Percentiles rank a stretch among this genome's conserved stretches.
phyloP scores from a whole-genome alignment of 108 stramenopile species.

The Ochromonas danica region DNA sequence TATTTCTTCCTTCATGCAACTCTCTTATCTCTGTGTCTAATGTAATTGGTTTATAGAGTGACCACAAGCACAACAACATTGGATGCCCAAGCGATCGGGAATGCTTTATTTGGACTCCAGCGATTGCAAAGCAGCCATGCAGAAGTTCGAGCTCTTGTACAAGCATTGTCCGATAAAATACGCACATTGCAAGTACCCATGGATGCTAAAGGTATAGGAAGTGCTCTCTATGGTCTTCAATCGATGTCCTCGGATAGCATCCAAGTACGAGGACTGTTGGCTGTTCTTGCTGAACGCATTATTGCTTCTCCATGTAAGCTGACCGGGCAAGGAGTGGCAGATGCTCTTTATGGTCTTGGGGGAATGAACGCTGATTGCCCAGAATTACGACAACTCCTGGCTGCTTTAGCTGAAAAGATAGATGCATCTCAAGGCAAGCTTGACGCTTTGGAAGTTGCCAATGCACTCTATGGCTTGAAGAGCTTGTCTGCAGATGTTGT shows the following conservation, averaged over 20 bases:
- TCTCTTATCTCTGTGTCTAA: too few relatives aligned
- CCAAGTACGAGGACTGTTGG: constrained; percentile 19
- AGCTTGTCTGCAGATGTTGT: neutral
- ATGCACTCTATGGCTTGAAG: constrained; percentile 5
- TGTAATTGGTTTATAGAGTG: too few relatives aligned
- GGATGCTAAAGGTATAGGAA: neutral
- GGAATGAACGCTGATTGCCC: constrained; percentile 6
- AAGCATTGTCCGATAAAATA: neutral
- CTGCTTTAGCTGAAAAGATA: neutral
- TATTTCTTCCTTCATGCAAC: too few relatives aligned
- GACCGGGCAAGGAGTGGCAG: neutral
- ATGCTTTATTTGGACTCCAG: neutral
- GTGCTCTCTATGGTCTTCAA: neutral
- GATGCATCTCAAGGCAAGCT: neutral
- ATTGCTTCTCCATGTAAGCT: neutral
- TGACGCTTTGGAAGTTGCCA: neutral
- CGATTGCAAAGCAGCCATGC: neutral
- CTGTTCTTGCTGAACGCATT: neutral
- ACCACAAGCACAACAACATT: neutral
- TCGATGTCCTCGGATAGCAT: neutral
- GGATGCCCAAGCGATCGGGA: constrained; percentile 18
- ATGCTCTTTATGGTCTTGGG: neutral
- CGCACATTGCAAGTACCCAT: neutral
- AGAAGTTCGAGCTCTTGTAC: neutral
- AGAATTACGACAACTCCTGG: neutral